Evolutionary conservation across 257 asterid genomes (phyloP).

Genomic region (Perilla frutescens): DNA sequence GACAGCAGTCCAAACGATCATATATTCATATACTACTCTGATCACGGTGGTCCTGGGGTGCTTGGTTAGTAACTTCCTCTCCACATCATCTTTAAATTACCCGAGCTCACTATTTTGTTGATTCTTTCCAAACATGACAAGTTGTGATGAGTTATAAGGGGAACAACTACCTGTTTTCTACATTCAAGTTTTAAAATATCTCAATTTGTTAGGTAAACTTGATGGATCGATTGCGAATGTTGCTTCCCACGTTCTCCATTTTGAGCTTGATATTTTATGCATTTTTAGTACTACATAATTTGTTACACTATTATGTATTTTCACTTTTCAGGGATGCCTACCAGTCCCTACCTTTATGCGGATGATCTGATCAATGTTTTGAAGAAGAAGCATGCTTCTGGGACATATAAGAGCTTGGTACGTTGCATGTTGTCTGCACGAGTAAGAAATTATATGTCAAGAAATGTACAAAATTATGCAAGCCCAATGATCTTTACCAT

Average conservation of each 20-base stretch:
- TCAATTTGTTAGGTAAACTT: neutral
- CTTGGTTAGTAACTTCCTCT: conserved; percentile 65
- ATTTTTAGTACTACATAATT: conserved; percentile 10
- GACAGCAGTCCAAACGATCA: conserved; percentile 92
- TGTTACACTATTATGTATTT: conserved; percentile 19
- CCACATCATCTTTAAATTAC: neutral
- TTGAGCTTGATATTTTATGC: conserved; percentile 22
- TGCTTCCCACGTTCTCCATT: conserved; percentile 12
- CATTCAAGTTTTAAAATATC: neutral
- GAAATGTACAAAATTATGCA: conserved; percentile 22
- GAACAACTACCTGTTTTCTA: neutral
- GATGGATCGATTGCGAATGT: neutral
- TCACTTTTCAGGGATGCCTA: conserved; percentile 89
- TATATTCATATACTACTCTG: conserved; percentile 80
- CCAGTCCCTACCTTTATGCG: conserved; percentile 81
- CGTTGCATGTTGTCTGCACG: conserved; percentile 18
- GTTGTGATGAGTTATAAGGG: neutral
- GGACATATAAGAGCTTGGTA: conserved; percentile 93
- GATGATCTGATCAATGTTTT: conserved; percentile 64
- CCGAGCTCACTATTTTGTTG: neutral
- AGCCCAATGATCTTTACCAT: conserved; percentile 17
- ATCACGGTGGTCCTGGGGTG: conserved; percentile 98
- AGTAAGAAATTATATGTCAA: neutral
- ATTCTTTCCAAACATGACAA: neutral
- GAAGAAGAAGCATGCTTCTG: conserved; percentile 86